Conservation (phyloP, 2,329 filamentous ascomycete species). For the Aspergillus brasiliensis region DNA sequence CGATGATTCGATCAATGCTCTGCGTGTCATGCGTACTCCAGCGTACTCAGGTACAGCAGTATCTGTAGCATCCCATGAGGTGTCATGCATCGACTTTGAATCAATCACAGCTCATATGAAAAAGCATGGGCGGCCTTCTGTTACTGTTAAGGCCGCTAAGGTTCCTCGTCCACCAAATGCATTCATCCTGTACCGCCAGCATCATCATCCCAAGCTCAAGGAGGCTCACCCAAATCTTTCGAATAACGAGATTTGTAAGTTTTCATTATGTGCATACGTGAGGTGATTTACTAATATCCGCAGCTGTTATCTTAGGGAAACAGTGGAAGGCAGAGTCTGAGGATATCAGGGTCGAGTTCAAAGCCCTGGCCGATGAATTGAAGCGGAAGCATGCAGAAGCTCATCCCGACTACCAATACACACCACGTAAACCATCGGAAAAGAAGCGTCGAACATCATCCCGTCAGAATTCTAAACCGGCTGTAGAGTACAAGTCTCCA, state of each 20-base stretch:
- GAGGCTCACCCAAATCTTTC: conserved; percentile 43
- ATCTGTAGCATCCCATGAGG: conserved; percentile 27
- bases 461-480: conserved; percentile 21
- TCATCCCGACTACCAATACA: conserved; percentile 50
- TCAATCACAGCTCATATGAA: conserved; percentile 7
- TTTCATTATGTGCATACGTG: not conserved
- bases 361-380: conserved; percentile 39
- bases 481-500: conserved; percentile 4
- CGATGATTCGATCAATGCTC: conserved; percentile 31
- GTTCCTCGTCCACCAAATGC: conserved; percentile 50
- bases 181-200: conserved; percentile 50
- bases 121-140: conserved; percentile 4
- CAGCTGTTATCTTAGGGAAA: conserved; percentile 45
- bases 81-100: conserved; percentile 14
- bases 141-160: conserved; percentile 31
- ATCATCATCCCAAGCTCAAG: conserved; percentile 42
- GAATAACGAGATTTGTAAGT: conserved; percentile 52
- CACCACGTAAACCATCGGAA: conserved; percentile 50
- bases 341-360: conserved; percentile 41
- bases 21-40: conserved; percentile 33
- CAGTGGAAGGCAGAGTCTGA: conserved; percentile 45
- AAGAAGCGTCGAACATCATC: conserved; percentile 49
- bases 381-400: conserved; percentile 44
- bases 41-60: conserved; percentile 25
- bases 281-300: not conserved